Conservation (phyloP, 805 yeast genomes). For the Saccharomycopsis sp. region DNA sequence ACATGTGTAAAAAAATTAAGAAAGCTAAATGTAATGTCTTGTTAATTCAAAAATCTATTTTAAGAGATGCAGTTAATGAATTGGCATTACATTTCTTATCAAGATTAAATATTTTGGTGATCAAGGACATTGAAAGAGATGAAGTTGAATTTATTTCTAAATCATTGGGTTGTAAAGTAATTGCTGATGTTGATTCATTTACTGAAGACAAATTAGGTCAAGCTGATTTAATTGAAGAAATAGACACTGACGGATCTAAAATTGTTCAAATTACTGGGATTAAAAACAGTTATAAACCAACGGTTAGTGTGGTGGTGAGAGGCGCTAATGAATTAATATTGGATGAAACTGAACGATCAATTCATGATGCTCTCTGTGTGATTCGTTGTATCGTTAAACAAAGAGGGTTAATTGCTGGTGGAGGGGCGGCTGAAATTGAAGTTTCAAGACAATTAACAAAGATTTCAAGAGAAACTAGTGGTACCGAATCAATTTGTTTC, state of each 20-base stretch:
- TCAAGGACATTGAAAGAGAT: slow-evolving; percentile 92
- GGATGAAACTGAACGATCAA: slow-evolving; percentile 95
- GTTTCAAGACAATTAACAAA: slow-evolving; percentile 65
- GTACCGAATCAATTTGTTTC: slow-evolving; percentile 87
- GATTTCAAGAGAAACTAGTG: slow-evolving; percentile 67
- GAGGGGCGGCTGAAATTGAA: slow-evolving; percentile 97
- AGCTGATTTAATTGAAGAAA: slow-evolving; percentile 91
- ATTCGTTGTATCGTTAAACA: slow-evolving; percentile 75
- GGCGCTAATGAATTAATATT: slow-evolving; percentile 89
- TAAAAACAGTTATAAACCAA: slow-evolving; percentile 43
- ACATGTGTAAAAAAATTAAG: slow-evolving; percentile 92
- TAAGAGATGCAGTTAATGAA: slow-evolving; percentile 92
- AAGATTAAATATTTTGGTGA: slow-evolving; percentile 87
- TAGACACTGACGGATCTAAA: slow-evolving; percentile 81
- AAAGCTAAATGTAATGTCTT: slow-evolving; percentile 94
- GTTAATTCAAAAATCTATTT: slow-evolving; percentile 84
- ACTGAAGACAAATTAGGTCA: slow-evolving; percentile 87
- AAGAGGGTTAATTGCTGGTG: slow-evolving; percentile 90
- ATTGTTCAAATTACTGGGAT: slow-evolving; percentile 85
- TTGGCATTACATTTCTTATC: slow-evolving; percentile 91
- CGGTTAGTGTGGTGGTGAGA: slow-evolving; percentile 81
- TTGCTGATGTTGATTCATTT: slow-evolving; percentile 91
- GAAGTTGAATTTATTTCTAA: slow-evolving; percentile 84
- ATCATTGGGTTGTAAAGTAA: slow-evolving; percentile 89
- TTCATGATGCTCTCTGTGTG: slow-evolving; percentile 96